Percentiles rank a stretch among this genome's conserved stretches.
These are phyloP conservation scores for Colletotrichum navitas DNA, from an alignment of 2,329 filamentous ascomycete genomes.

Conservation along the genomic window DNA sequence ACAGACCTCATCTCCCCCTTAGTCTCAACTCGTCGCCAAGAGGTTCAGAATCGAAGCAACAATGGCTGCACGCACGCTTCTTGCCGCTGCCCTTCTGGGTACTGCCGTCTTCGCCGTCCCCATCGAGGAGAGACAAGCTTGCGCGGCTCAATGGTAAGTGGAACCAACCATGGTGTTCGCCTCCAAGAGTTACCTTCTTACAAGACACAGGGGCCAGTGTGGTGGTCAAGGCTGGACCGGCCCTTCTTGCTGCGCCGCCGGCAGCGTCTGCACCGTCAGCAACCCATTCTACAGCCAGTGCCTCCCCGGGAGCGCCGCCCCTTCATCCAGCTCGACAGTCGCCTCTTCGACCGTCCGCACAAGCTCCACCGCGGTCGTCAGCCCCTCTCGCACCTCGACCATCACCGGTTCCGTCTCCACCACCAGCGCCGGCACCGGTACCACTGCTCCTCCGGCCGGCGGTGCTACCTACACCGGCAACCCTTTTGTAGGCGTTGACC, in stretches of 20 bases:
- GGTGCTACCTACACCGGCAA: slow-evolving; percentile 65
- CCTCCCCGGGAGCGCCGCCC: slow-evolving; percentile 45
- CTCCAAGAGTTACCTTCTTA: slow-evolving; percentile 19
- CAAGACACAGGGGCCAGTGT: slow-evolving; percentile 53
- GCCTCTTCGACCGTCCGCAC: slow-evolving; percentile 34
- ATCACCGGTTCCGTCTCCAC: slow-evolving; percentile 41
- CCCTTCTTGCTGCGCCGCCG: slow-evolving; percentile 58
- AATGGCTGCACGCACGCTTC: slow-evolving; percentile 40
- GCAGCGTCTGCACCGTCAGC: slow-evolving; percentile 53
- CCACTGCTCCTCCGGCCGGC: slow-evolving; percentile 47
- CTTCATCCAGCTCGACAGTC: slow-evolving; percentile 41
- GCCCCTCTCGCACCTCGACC: slow-evolving; percentile 56
- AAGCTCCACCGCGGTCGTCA: slow-evolving; percentile 44
- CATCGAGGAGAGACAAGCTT: slow-evolving; percentile 57
- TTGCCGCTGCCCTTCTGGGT: slow-evolving; percentile 39
- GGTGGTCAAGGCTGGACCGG: slow-evolving; percentile 60
- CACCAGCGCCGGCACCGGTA: slow-evolving; percentile 41
- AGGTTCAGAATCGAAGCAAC: slow-evolving; percentile 15
- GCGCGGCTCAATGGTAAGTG: slow-evolving; percentile 51
- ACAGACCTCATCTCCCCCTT: not conserved
- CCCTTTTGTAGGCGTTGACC: slow-evolving; percentile 62
- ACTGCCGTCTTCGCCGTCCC: slow-evolving; percentile 55
- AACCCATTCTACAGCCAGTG: slow-evolving; percentile 57
- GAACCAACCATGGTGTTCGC: not conserved
- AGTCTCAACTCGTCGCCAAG: not conserved